Evolutionary conservation across 768 basidiomycete genomes (phyloP).

Genomic region (Peribolospora baueri): DNA sequence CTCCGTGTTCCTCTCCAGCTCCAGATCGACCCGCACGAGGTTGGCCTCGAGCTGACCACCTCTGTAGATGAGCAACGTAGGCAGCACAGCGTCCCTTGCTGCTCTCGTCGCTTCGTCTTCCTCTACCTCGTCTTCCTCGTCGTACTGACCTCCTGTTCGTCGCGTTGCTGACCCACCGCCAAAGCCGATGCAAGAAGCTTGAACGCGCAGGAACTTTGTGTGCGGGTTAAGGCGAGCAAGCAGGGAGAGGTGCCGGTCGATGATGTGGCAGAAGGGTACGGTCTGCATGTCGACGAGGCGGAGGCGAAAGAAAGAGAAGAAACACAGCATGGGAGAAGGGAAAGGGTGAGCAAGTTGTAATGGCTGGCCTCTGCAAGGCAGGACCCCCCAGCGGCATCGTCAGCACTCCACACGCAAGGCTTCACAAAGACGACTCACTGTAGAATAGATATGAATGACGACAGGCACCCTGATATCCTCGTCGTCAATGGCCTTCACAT

Average conservation of each 20-base stretch:
- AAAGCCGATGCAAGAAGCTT: slow-evolving; percentile 12
- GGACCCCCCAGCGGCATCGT: not conserved
- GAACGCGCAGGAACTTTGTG: slow-evolving; percentile 13
- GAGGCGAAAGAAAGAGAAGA: not conserved
- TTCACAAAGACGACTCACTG: slow-evolving; percentile 4
- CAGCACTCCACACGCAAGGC: not conserved
- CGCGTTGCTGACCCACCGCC: slow-evolving; percentile 2
- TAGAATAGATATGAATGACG: slow-evolving; percentile 12
- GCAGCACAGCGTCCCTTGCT: slow-evolving; percentile 2
- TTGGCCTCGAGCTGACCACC: slow-evolving; percentile 10
- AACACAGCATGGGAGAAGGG: not conserved
- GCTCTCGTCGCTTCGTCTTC: no score
- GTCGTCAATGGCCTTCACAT: slow-evolving; percentile 12
- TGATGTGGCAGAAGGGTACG: slow-evolving; percentile 7
- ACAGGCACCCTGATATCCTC: slow-evolving; percentile 8
- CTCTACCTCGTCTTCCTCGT: slow-evolving; percentile 6
- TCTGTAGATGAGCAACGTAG: slow-evolving; percentile 14
- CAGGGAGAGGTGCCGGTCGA: slow-evolving; percentile 12
- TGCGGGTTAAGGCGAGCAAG: slow-evolving; percentile 11
- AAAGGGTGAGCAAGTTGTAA: not conserved
- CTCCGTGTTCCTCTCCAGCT: not conserved
- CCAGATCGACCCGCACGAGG: slow-evolving; percentile 12
- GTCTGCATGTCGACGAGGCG: slow-evolving; percentile 1
- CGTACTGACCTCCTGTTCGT: not conserved
- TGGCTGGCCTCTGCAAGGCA: not conserved